A percentile compares a stretch with the other conserved stretches of the same genome.
phyloP scores from a whole-genome alignment of 2,329 filamentous ascomycete species.

The Stemphylium beticola region DNA sequence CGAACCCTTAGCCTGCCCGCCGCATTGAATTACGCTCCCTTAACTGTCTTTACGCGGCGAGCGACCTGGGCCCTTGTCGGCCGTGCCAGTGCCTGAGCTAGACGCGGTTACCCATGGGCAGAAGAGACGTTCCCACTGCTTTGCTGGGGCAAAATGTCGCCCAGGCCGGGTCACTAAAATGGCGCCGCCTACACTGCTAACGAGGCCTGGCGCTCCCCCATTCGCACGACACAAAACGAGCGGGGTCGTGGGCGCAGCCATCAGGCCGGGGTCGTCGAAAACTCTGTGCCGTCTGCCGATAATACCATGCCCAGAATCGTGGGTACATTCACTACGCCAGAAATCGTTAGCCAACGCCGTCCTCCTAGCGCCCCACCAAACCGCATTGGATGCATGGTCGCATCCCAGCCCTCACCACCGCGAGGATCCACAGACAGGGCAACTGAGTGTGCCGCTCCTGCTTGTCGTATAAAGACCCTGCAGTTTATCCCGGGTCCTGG shows the following conservation, averaged over 20 bases:
- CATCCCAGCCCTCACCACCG: constrained; percentile 31
- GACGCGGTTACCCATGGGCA: constrained; percentile 13
- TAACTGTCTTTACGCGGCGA: constrained; percentile 12
- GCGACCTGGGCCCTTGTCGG: constrained; percentile 20
- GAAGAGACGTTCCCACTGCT: constrained; percentile 14
- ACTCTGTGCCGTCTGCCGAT: constrained; percentile 37
- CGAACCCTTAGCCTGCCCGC: background rate
- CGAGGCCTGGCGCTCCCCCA: constrained; percentile 11
- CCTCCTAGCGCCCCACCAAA: constrained; percentile 21
- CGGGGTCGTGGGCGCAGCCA: constrained; percentile 26
- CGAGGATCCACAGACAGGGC: constrained; percentile 30
- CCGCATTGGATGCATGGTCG: constrained; percentile 18
- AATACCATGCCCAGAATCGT: constrained; percentile 32
- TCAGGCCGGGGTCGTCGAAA: constrained; percentile 27
- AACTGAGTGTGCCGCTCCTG: constrained; percentile 28
- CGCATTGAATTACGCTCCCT: constrained; percentile 25
- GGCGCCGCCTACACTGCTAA: constrained; percentile 1
- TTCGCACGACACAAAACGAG: constrained; percentile 27
- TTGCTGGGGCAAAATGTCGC: constrained; percentile 20
- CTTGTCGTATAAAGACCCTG: constrained; percentile 37
- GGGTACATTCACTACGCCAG: constrained; percentile 21
- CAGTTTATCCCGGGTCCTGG: constrained; percentile 13
- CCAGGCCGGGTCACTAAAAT: constrained; percentile 19
- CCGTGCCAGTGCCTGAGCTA: constrained; percentile 16
- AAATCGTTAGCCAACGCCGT: constrained; percentile 24